Evolutionary conservation across 2,329 filamentous ascomycete genomes (phyloP).

Genomic region (Tolypocladium paradoxum): DNA sequence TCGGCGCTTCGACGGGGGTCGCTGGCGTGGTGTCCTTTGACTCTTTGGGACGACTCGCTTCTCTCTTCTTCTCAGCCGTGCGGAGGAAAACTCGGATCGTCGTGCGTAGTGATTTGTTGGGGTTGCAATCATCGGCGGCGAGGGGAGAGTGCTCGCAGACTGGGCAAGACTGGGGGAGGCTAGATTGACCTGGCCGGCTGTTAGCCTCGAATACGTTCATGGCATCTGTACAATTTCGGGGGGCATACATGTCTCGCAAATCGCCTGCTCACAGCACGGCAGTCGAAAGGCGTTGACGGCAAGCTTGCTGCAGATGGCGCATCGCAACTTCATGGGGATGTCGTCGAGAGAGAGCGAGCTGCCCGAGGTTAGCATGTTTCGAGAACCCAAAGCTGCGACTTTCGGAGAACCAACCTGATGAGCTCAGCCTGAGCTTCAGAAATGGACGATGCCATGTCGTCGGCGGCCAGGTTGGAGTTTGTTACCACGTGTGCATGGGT

Average conservation of each 20-base stretch:
- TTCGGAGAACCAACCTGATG: conserved; percentile 34
- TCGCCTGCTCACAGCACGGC: conserved; percentile 89
- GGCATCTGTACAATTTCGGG: no score
- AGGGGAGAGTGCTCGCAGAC: conserved; percentile 89
- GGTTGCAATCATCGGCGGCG: conserved; percentile 73
- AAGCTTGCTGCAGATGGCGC: conserved; percentile 84
- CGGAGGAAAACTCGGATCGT: conserved; percentile 88
- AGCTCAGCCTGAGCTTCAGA: conserved; percentile 46
- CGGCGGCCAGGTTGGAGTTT: conserved; percentile 5
- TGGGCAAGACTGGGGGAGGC: conserved; percentile 69
- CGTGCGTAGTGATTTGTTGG: conserved; percentile 82
- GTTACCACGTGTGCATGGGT: conserved; percentile 7
- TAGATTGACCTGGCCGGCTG: conserved; percentile 52
- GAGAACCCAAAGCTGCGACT: background rate
- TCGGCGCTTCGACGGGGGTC: conserved; percentile 30
- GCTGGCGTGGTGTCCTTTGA: conserved; percentile 27
- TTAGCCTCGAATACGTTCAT: background rate
- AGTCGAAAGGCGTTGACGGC: conserved; percentile 84
- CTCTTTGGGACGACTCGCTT: conserved; percentile 48
- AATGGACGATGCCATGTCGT: conserved; percentile 26
- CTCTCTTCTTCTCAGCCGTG: conserved; percentile 82
- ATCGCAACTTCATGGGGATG: conserved; percentile 92
- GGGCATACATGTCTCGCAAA: conserved; percentile 73
- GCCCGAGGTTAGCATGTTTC: conserved; percentile 1
- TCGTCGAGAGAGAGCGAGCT: conserved; percentile 73